phyloP scores from a whole-genome alignment of 2,329 filamentous ascomycete genomes.

The Aspergillus jensenii region DNA sequence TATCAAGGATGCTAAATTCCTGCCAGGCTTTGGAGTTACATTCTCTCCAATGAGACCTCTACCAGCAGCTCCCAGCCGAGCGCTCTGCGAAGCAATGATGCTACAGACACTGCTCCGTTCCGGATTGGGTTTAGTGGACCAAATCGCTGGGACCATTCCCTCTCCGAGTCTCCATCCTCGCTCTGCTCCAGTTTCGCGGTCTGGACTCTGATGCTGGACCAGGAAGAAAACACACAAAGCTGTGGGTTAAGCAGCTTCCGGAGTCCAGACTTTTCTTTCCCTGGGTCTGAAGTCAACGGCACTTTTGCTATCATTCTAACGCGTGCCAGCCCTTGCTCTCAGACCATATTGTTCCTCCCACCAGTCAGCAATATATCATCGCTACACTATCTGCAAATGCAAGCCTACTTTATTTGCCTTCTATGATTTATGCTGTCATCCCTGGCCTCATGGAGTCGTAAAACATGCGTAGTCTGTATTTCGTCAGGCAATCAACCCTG shows the following conservation, averaged over 20 bases:
- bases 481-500: not conserved
- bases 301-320: not conserved
- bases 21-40: not conserved
- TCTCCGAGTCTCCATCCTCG: not conserved
- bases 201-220: not conserved
- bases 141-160: not conserved
- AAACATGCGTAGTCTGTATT: not conserved
- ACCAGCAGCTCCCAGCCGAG: not conserved
- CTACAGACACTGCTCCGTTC: not conserved
- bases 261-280: not conserved
- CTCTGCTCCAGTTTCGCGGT: constrained; percentile 3
- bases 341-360: too few species aligned
- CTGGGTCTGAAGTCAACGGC: too few species aligned
- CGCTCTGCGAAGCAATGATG: too few species aligned
- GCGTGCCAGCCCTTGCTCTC: too few species aligned
- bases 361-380: not conserved
- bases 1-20: too few species aligned
- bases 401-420: not conserved
- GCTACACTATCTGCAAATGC: not conserved
- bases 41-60: not conserved
- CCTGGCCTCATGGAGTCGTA: not conserved
- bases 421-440: not conserved
- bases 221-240: not conserved
- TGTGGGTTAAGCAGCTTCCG: not conserved
- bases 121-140: constrained; percentile 4